These are phyloP conservation scores for Nannochloropsis oceanica DNA, from an alignment of 108 stramenopile genomes.

Conservation along the genomic window DNA sequence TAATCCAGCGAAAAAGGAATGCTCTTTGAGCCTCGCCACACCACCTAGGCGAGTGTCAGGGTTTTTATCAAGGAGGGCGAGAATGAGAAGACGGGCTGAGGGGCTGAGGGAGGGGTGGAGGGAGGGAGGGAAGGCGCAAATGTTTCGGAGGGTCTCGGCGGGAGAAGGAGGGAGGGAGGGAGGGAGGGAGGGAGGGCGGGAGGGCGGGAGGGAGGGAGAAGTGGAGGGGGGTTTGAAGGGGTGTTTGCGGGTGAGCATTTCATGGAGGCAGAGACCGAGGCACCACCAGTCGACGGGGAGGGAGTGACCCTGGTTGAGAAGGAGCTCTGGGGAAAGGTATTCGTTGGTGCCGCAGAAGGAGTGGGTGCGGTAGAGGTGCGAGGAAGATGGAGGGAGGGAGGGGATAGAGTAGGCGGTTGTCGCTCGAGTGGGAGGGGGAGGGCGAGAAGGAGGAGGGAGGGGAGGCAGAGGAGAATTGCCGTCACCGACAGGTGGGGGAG, in stretches of 20 bases:
- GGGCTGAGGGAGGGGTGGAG: not conserved
- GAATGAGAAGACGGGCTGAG: not conserved
- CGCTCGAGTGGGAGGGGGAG: not conserved
- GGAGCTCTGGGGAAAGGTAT: slow-evolving; percentile 49
- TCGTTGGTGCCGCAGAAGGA: slow-evolving; percentile 50
- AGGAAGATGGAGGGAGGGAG: too few relatives aligned
- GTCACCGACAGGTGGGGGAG: not conserved
- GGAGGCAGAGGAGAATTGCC: not conserved
- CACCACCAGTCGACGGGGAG: slow-evolving; percentile 44
- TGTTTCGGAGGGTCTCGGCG: not conserved
- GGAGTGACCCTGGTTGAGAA: slow-evolving; percentile 31
- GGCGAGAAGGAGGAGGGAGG: not conserved
- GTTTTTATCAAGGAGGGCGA: not conserved
- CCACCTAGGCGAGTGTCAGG: not conserved
- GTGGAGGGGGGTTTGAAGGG: not conserved
- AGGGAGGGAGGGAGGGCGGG: not conserved
- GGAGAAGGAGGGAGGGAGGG: not conserved
- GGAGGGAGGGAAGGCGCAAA: not conserved
- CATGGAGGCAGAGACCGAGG: not conserved
- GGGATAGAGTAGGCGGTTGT: too few relatives aligned
- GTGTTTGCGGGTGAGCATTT: not conserved
- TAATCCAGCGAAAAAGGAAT: not conserved
- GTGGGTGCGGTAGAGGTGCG: not conserved
- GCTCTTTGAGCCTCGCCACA: not conserved
- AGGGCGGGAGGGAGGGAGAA: not conserved